Evolutionary conservation across 441 rosid species (phyloP), one percentile per base, ranked within the genome.

Genomic region (Gossypium davidsonii): DNA sequence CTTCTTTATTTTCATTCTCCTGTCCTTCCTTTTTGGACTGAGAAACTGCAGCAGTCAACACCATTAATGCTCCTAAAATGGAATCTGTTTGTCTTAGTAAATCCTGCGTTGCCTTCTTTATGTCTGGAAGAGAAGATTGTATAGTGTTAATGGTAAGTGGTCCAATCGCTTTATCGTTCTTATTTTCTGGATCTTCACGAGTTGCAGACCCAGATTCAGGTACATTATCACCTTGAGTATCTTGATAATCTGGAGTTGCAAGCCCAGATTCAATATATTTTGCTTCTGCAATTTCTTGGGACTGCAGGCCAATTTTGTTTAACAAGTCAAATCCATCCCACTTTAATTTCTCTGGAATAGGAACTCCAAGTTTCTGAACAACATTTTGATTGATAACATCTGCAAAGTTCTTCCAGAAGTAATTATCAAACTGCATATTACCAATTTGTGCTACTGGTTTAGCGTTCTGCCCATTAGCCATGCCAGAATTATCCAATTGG

Each of bases 41-140:
- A 77, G 97, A 85, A 77, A 90, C 84, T 69, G 91, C 80, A 12
- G 97, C 83, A 18, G 94, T 84, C 80, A 89, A 79, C 81, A 94
- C 96, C 96, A 94, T 86, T 73, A 90, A 80, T 66, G 97, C 91
- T 79, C 98, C 97, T 68, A 94, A 84, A 69, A 92, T 85, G 64
- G 97, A 88, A 78, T 94, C 98, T 61, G 93, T 90, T 82, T 92
- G 98, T 79, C 79, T 82, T 57, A 94, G 82, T 75, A 94, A 79
- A 76, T 92, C 98, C 79, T 87, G 80, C 52, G 94, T 89, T 31
- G 89, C 98, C 78, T 82, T 89, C 81, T 87, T 89, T 78, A 94
- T 82, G 80, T 91, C 96, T 6, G 92, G 85, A 79, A 92, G 83
- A 73, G 98, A 90, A 77, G 96, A 79, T 74, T 86, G 87, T 72